Conservation (phyloP, 805 yeast species). For the Komagataella mondaviorum region DNA sequence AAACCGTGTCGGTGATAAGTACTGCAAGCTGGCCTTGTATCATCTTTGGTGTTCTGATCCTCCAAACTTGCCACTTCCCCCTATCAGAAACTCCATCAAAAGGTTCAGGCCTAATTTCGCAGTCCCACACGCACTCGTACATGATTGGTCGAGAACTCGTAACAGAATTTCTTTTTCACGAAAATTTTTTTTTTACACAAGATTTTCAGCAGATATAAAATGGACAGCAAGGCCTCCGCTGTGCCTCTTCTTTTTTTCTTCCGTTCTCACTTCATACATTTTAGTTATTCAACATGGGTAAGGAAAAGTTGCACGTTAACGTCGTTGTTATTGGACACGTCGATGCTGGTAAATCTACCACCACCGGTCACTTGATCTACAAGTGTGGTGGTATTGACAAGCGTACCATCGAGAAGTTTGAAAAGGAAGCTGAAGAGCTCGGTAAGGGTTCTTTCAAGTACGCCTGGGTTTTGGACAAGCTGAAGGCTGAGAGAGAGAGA, state of each 20-base stretch:
- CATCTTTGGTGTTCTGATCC: not conserved
- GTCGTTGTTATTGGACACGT: conserved; percentile 99
- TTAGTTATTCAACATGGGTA: conserved; percentile 33
- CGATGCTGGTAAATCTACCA: conserved; percentile 98
- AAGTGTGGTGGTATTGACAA: conserved; percentile 99
- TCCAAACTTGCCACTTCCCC: not conserved
- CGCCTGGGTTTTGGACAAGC: conserved; percentile 95
- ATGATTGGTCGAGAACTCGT: not conserved
- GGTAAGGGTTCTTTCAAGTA: conserved; percentile 96
- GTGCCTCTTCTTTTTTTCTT: not conserved
- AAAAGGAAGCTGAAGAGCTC: conserved; percentile 95
- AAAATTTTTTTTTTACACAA: not conserved
- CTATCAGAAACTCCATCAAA: not conserved
- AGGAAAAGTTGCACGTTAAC: conserved; percentile 96
- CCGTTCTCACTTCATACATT: not conserved
- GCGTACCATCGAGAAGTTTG: conserved; percentile 97
- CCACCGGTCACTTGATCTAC: conserved; percentile 98
- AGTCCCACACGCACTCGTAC: not conserved
- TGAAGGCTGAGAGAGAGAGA: conserved; percentile 93
- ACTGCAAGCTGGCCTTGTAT: not conserved
- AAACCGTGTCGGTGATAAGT: not conserved
- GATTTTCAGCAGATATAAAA: not conserved
- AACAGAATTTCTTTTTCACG: not conserved
- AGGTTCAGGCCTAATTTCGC: not conserved
- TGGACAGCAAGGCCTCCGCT: not conserved